Conservation (phyloP, 805 yeast genomes). For the Diddensiella santjacobensis region DNA sequence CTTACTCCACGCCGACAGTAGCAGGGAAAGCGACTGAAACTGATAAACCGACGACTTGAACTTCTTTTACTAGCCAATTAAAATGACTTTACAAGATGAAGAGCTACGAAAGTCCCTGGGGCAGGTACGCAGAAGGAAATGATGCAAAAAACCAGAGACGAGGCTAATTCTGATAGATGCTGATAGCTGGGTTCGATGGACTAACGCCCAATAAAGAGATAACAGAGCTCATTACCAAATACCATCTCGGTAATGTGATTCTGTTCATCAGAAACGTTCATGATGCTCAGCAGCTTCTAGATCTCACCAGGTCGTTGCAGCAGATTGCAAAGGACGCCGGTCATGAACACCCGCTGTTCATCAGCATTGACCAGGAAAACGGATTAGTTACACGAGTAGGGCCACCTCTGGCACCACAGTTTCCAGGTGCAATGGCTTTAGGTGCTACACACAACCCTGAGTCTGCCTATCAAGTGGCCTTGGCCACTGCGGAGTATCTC, state of each 20-base stretch:
- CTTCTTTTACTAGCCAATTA: too few species aligned
- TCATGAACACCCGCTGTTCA: constrained; percentile 48
- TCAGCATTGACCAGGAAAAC: constrained; percentile 59
- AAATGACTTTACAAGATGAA: background rate
- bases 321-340: constrained; percentile 45
- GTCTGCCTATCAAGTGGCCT: constrained; percentile 45
- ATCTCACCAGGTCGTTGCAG: constrained; percentile 48
- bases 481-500: constrained; percentile 49
- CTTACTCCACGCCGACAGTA: too few species aligned
- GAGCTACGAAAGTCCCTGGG: background rate
- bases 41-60: too few species aligned
- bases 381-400: constrained; percentile 45
- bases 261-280: constrained; percentile 43
- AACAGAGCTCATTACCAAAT: constrained; percentile 44
- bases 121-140: background rate
- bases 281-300: constrained; percentile 45
- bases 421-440: constrained; percentile 61
- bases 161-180: constrained; percentile 50
- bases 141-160: background rate
- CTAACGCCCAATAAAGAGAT: constrained; percentile 50
- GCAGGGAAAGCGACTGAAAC: too few species aligned
- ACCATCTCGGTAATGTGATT: constrained; percentile 49
- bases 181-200: constrained; percentile 58
- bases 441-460: constrained; percentile 49
- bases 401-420: constrained; percentile 34